Evolutionary conservation across 2,329 filamentous ascomycete genomes (phyloP).

Genomic region (Beauveria sp.): DNA sequence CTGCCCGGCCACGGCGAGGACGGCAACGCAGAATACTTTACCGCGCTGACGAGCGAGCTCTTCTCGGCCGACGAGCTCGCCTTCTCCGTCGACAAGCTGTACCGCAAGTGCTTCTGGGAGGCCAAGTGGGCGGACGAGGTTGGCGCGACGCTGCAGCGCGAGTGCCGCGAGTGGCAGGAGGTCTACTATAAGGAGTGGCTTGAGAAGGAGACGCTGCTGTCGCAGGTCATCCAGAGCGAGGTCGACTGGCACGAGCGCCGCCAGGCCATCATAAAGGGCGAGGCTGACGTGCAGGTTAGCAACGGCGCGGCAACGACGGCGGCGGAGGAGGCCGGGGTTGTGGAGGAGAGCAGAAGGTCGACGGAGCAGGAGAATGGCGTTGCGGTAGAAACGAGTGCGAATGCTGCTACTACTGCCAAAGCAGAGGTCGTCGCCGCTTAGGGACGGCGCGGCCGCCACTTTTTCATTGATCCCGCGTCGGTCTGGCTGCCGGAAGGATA

Average conservation of each 20-base stretch:
- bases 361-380: neutral
- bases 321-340: neutral
- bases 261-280: conserved; percentile 43
- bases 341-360: neutral
- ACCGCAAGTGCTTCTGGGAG: conserved; percentile 62
- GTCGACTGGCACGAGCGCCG: conserved; percentile 56
- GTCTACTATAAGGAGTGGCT: conserved; percentile 65
- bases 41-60: conserved; percentile 46
- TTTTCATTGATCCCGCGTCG: neutral
- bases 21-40: conserved; percentile 51
- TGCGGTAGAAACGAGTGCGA: neutral
- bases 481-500: neutral
- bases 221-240: conserved; percentile 62
- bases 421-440: neutral
- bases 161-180: conserved; percentile 60
- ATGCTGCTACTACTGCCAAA: no score
- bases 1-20: conserved; percentile 44
- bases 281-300: conserved; percentile 33
- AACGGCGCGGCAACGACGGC: neutral
- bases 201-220: conserved; percentile 71
- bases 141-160: conserved; percentile 51
- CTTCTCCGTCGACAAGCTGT: conserved; percentile 51
- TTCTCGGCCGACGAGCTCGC: conserved; percentile 60
- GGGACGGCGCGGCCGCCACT: neutral
- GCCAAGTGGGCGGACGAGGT: conserved; percentile 66